Percentiles rank a stretch among this genome's conserved stretches.
These are phyloP conservation scores for Macrophomina phaseolina DNA, from an alignment of 2,329 filamentous ascomycete genomes.

Conservation along the genomic window DNA sequence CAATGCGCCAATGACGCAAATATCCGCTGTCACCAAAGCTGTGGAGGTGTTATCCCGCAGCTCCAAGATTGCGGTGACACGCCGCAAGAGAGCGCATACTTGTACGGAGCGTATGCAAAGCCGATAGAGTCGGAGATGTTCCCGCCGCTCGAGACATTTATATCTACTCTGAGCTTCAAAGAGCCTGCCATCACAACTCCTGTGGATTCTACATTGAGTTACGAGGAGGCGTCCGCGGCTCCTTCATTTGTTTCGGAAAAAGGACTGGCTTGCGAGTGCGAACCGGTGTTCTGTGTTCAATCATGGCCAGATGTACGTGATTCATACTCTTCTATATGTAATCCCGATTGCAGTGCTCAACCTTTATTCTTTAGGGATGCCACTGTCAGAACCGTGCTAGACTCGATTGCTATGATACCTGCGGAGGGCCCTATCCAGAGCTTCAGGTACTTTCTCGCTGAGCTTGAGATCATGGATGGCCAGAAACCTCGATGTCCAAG, in stretches of 20 bases:
- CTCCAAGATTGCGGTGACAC: constrained; percentile 11
- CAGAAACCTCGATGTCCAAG: no score
- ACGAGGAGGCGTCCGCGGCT: not conserved
- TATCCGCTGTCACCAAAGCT: not conserved
- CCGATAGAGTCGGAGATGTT: not conserved
- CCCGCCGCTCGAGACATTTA: not conserved
- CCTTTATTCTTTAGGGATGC: not conserved
- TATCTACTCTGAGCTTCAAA: not conserved
- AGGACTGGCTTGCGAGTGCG: not conserved
- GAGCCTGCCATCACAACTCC: not conserved
- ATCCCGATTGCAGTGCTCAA: not conserved
- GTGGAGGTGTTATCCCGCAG: not conserved
- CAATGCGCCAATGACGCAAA: constrained; percentile 3
- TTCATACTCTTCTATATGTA: not conserved
- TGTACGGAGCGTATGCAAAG: not conserved
- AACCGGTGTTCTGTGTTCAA: not conserved
- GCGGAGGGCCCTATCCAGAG: not conserved
- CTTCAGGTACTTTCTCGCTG: not conserved
- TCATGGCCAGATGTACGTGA: not conserved
- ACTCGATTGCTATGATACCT: constrained; percentile 13
- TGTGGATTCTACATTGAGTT: not conserved
- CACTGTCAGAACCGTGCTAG: not conserved
- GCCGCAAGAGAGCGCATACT: not conserved
- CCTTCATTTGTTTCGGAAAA: not conserved
- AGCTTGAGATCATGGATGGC: no score